Percentiles rank a stretch among this genome's conserved stretches.
Conservation (phyloP, 768 basidiomycete genomes). For the Tubosaeta brunneosetosa region DNA sequence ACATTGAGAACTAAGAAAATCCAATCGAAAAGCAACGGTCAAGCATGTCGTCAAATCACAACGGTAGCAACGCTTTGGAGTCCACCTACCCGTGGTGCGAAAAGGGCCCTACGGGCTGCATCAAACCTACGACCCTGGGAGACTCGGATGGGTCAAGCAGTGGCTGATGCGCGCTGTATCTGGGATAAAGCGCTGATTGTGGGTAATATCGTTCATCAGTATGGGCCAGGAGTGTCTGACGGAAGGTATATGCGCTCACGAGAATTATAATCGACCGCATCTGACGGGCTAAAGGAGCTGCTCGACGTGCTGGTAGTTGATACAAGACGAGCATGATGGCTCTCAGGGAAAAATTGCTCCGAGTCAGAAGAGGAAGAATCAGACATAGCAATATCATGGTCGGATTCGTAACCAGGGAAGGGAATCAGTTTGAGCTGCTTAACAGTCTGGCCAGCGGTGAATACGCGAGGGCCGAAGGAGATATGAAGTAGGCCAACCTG, state of each 20-base stretch:
- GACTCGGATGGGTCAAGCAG: slow-evolving; percentile 47
- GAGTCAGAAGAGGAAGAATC: slow-evolving; percentile 49
- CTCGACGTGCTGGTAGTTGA: slow-evolving; percentile 60
- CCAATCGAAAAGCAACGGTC: slow-evolving; percentile 8
- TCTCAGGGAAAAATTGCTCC: slow-evolving; percentile 52
- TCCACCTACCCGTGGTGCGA: slow-evolving; percentile 67
- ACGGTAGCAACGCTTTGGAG: neutral
- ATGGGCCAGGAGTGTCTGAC: neutral
- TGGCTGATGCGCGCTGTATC: slow-evolving; percentile 61
- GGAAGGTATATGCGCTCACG: slow-evolving; percentile 36
- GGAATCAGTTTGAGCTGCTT: slow-evolving; percentile 75
- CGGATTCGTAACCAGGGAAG: slow-evolving; percentile 61
- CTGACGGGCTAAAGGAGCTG: slow-evolving; percentile 44
- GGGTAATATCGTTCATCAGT: neutral
- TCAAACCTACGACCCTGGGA: slow-evolving; percentile 50
- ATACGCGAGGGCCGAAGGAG: slow-evolving; percentile 15
- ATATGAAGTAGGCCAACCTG: slow-evolving; percentile 35
- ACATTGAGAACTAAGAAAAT: slow-evolving; percentile 50
- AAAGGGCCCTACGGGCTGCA: slow-evolving; percentile 60
- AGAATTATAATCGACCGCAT: slow-evolving; percentile 42
- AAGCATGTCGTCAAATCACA: slow-evolving; percentile 10
- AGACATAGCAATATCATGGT: slow-evolving; percentile 69
- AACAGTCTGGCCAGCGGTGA: slow-evolving; percentile 36
- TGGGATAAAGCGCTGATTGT: slow-evolving; percentile 45
- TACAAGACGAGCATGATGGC: slow-evolving; percentile 55